Evolutionary conservation across 768 basidiomycete species (phyloP).

Genomic region (Mrakia hoshinonis): DNA sequence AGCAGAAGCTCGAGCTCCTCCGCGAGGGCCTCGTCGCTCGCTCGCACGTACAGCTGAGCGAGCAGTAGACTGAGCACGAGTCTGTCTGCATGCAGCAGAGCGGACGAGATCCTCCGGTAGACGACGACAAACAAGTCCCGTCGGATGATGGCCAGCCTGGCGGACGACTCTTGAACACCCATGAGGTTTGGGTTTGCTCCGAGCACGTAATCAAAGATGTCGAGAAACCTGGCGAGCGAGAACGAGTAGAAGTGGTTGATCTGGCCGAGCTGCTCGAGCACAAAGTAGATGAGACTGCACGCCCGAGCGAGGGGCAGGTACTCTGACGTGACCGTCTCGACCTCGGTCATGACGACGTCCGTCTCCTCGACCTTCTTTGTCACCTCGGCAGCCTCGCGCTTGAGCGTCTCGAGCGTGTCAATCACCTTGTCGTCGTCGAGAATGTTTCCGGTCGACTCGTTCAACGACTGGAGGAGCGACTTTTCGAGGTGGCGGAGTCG

Average conservation of each 20-base stretch:
- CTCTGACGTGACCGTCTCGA: slow-evolving; percentile 88
- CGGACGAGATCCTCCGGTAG: slow-evolving; percentile 79
- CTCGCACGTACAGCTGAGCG: slow-evolving; percentile 77
- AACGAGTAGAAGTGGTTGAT: slow-evolving; percentile 99
- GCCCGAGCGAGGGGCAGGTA: slow-evolving; percentile 91
- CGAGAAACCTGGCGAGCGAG: slow-evolving; percentile 93
- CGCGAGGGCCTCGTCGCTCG: slow-evolving; percentile 52
- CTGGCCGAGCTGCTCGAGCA: slow-evolving; percentile 83
- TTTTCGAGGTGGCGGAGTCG: slow-evolving; percentile 87
- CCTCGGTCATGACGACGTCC: slow-evolving; percentile 88
- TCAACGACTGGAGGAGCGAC: slow-evolving; percentile 82
- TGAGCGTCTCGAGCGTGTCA: slow-evolving; percentile 86
- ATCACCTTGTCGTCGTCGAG: slow-evolving; percentile 94
- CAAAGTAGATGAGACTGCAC: slow-evolving; percentile 94
- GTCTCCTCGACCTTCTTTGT: slow-evolving; percentile 94
- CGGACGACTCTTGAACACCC: slow-evolving; percentile 61
- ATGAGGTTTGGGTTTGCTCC: slow-evolving; percentile 84
- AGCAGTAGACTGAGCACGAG: slow-evolving; percentile 83
- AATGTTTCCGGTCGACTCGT: slow-evolving; percentile 93
- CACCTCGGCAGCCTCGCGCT: slow-evolving; percentile 91
- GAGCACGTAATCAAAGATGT: slow-evolving; percentile 92
- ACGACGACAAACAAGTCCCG: slow-evolving; percentile 82
- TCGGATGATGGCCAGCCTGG: slow-evolving; percentile 68
- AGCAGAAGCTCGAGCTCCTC: slow-evolving; percentile 85
- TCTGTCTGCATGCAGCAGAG: slow-evolving; percentile 80